A percentile compares a stretch with the other conserved stretches of the same genome.
Conservation (phyloP, 495 filamentous ascomycete genomes). For the Tricharina praecox region DNA sequence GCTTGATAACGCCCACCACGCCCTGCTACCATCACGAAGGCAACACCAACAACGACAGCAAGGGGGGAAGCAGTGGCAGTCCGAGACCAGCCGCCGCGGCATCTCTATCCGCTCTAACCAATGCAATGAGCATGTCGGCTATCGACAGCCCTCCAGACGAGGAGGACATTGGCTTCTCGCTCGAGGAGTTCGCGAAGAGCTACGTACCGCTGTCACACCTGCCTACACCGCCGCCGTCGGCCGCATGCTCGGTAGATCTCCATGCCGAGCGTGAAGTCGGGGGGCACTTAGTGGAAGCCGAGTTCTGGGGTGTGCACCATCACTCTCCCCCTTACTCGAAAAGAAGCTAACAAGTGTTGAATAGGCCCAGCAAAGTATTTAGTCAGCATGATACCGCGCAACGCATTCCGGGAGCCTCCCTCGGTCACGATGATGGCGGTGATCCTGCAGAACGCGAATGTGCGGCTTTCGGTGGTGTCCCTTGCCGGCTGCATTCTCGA, state of each 20-base stretch:
- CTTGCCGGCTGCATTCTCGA: conserved; percentile 25
- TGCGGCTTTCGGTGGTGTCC: conserved; percentile 19
- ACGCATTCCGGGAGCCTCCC: conserved; percentile 22
- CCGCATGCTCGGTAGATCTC: conserved; percentile 10
- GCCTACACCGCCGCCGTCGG: conserved; percentile 24
- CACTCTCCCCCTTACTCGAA: not conserved
- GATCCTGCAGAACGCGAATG: conserved; percentile 19
- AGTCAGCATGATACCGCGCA: conserved; percentile 23
- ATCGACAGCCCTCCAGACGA: conserved; percentile 15
- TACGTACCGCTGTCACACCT: conserved; percentile 24
- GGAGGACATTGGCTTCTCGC: conserved; percentile 19
- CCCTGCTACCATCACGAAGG: conserved; percentile 2
- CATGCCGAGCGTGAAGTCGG: not conserved
- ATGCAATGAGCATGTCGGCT: not conserved
- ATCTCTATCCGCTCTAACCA: too few relatives aligned
- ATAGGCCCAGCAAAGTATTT: conserved; percentile 22
- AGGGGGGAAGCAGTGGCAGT: too few relatives aligned
- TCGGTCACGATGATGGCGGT: conserved; percentile 17
- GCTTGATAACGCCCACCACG: conserved; percentile 8
- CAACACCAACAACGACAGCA: conserved; percentile 5
- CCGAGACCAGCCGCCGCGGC: too few relatives aligned
- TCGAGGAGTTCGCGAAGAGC: conserved; percentile 17
- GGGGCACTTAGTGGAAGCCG: not conserved
- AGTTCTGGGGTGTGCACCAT: conserved; percentile 2
- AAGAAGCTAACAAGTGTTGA: not conserved